Evolutionary conservation across 495 filamentous ascomycete genomes (phyloP).

Genomic region (Oidiodendron maius): DNA sequence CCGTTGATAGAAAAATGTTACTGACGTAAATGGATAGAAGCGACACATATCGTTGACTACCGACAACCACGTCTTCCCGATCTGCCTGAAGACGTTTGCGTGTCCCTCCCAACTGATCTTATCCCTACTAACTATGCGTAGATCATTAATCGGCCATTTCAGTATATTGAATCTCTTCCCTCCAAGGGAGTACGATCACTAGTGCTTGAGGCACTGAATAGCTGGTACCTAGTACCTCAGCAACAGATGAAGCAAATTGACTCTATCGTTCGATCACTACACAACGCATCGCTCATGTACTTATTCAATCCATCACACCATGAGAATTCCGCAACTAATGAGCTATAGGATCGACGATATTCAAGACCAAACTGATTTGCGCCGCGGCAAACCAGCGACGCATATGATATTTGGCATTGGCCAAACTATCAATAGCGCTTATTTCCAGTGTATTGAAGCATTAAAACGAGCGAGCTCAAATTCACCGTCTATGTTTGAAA

Average conservation of each 20-base stretch:
- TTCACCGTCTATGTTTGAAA: not conserved
- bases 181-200: not conserved
- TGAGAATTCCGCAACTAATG: too few species aligned
- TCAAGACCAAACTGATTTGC: slow-evolving; percentile 31
- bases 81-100: too few species aligned
- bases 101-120: too few species aligned
- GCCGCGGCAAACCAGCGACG: slow-evolving; percentile 30
- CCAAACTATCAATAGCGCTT: slow-evolving; percentile 50
- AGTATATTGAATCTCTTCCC: not conserved
- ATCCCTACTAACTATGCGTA: too few species aligned
- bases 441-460: slow-evolving; percentile 38
- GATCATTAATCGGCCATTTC: not conserved
- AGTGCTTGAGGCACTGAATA: not conserved
- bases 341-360: slow-evolving; percentile 37
- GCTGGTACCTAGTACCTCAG: not conserved
- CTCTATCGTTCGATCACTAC: not conserved
- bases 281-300: not conserved
- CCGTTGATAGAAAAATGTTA: too few species aligned
- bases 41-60: too few species aligned
- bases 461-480: not conserved
- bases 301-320: too few species aligned
- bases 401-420: slow-evolving; percentile 28
- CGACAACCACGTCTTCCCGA: too few species aligned
- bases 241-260: not conserved
- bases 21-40: too few species aligned